A percentile compares a stretch with the other conserved stretches of the same genome.
These are phyloP conservation scores for Pyricularia sp. DNA, from an alignment of 2,329 filamentous ascomycete genomes.

Conservation along the genomic window DNA sequence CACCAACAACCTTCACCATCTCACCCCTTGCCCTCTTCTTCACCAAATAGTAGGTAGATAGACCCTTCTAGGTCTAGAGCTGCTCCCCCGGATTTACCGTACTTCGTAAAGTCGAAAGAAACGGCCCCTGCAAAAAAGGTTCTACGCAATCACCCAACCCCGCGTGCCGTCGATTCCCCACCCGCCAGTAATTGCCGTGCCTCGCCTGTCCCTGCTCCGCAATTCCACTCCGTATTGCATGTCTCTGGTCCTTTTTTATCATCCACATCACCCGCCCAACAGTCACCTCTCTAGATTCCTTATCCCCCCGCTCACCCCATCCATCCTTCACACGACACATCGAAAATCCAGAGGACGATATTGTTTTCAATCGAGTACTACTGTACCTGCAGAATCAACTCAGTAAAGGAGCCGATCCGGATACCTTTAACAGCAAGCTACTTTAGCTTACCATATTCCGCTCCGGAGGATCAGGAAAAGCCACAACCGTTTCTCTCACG, in stretches of 20 bases:
- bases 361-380: neutral
- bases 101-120: neutral
- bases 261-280: neutral
- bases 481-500: neutral
- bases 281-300: neutral
- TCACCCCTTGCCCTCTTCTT: neutral
- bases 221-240: neutral
- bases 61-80: neutral
- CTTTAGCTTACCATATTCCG: neutral
- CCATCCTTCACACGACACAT: neutral
- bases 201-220: slow-evolving; percentile 2
- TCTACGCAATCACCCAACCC: neutral
- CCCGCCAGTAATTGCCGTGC: neutral
- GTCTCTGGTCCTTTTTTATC: neutral
- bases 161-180: neutral
- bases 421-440: neutral
- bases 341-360: neutral
- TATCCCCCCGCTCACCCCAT: neutral
- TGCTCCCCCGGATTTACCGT: neutral
- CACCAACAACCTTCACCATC: neutral
- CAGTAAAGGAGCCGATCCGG: neutral
- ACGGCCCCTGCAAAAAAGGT: neutral
- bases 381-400: neutral
- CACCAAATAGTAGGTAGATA: too few species aligned
- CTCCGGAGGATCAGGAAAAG: neutral